Evolutionary conservation across 1,284 basidiomycete genomes (phyloP).

Genomic region (Cryptococcus wingfieldii): DNA sequence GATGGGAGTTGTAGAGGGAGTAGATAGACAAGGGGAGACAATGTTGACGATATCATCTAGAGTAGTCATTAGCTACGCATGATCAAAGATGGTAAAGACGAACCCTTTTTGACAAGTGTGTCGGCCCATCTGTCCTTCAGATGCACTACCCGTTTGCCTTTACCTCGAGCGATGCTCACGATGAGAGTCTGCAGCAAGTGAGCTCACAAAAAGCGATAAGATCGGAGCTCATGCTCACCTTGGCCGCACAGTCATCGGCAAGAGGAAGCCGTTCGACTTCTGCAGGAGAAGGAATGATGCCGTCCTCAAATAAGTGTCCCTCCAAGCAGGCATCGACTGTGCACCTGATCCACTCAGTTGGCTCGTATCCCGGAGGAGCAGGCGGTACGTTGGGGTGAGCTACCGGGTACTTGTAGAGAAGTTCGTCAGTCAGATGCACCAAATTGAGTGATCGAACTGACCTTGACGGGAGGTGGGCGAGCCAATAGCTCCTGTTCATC

Average conservation of each 20-base stretch:
- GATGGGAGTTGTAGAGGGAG: conserved; percentile 17
- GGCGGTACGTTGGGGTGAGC: conserved; percentile 32
- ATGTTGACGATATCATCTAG: conserved; percentile 74
- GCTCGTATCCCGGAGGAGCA: conserved; percentile 21
- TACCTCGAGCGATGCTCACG: not conserved
- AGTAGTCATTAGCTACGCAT: conserved; percentile 3
- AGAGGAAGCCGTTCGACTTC: not conserved
- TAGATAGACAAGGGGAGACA: conserved; percentile 50
- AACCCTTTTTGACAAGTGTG: conserved; percentile 24
- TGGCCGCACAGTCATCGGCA: conserved; percentile 15
- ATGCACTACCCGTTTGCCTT: conserved; percentile 26
- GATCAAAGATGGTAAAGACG: not conserved
- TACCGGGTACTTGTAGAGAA: conserved; percentile 25
- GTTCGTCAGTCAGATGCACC: conserved; percentile 1
- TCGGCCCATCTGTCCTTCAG: conserved; percentile 46
- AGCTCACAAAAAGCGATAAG: not conserved
- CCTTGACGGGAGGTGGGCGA: conserved; percentile 2
- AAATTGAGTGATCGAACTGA: conserved; percentile 4
- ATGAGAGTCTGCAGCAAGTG: conserved; percentile 13
- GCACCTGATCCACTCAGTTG: conserved; percentile 38
- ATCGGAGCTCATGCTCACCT: conserved; percentile 11
- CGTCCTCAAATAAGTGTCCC: conserved; percentile 24
- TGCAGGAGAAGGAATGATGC: conserved; percentile 8
- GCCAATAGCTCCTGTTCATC: conserved; percentile 25
- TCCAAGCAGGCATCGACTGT: conserved; percentile 25